These are phyloP conservation scores for Pseudomonodictys pantanalensis DNA, from an alignment of 495 filamentous ascomycete species.

Conservation along the genomic window DNA sequence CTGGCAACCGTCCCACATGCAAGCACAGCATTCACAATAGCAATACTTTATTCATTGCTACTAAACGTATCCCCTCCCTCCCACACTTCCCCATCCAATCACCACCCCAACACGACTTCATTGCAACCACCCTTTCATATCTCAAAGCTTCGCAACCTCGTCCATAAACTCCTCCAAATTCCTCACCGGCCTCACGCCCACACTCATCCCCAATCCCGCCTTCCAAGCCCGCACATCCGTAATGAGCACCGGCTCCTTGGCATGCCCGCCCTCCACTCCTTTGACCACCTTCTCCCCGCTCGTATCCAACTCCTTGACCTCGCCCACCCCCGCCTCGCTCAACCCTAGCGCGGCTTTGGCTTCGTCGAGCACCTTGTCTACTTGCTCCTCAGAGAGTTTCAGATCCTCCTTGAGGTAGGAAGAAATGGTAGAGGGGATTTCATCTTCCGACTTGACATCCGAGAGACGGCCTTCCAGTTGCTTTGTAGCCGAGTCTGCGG, in stretches of 20 bases:
- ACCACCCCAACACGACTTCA: no score
- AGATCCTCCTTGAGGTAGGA: conserved; percentile 52
- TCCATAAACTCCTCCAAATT: conserved; percentile 83
- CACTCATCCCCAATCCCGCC: conserved; percentile 63
- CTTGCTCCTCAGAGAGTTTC: conserved; percentile 45
- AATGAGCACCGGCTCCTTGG: conserved; percentile 51
- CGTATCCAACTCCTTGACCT: conserved; percentile 46
- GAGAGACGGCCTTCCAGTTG: conserved; percentile 48
- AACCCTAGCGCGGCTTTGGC: conserved; percentile 45
- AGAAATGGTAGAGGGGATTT: conserved; percentile 47
- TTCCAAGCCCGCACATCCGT: conserved; percentile 75
- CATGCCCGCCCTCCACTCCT: conserved; percentile 11
- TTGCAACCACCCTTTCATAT: no score
- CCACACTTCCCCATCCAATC: no score
- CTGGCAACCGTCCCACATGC: no score
- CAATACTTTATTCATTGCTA: no score
- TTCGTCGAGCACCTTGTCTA: conserved; percentile 47
- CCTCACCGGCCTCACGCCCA: conserved; percentile 66
- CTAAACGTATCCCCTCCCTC: no score
- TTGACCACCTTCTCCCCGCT: conserved; percentile 31
- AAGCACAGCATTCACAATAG: no score
- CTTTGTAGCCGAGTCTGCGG: conserved; percentile 45
- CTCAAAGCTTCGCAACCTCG: conserved; percentile 68
- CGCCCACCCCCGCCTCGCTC: conserved; percentile 39
- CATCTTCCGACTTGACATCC: conserved; percentile 47